Evolutionary conservation across 345 rosid genomes (phyloP).

Genomic region (Lepidium africanum): DNA sequence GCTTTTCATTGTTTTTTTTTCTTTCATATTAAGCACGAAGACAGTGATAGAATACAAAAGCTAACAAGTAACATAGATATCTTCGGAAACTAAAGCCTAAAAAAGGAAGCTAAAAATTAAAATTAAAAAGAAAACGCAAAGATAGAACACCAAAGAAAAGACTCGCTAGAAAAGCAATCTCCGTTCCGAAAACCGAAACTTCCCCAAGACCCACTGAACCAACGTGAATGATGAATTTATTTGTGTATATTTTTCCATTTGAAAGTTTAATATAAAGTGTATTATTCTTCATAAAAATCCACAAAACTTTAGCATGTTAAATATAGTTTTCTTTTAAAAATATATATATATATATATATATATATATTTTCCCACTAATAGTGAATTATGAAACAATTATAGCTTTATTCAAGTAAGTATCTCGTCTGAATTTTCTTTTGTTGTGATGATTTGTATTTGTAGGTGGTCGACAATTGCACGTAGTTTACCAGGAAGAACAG

Average conservation of each 20-base stretch:
- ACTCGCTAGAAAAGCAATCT: too few relatives aligned
- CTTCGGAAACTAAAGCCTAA: too few relatives aligned
- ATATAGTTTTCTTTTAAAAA: background rate
- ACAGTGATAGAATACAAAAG: too few relatives aligned
- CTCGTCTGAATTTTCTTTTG: too few relatives aligned
- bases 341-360: too few relatives aligned
- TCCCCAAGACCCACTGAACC: too few relatives aligned
- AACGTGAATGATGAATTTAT: background rate
- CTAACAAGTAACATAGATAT: too few relatives aligned
- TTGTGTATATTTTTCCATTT: background rate
- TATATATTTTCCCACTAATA: background rate
- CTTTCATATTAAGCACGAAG: too few relatives aligned
- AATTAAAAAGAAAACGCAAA: too few relatives aligned
- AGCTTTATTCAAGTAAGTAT: background rate
- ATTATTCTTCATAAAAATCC: background rate
- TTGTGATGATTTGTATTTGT: background rate
- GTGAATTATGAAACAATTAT: background rate
- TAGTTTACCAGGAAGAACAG: constrained; percentile 91
- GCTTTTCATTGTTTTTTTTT: background rate
- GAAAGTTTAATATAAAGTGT: background rate
- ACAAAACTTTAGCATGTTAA: background rate
- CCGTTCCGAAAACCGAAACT: too few relatives aligned
- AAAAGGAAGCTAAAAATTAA: too few relatives aligned
- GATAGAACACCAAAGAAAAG: too few relatives aligned
- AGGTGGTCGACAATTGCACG: constrained; percentile 96